Evolutionary conservation across 2,329 filamentous ascomycete species (phyloP).

Genomic region (Hyphodiscus sp.): DNA sequence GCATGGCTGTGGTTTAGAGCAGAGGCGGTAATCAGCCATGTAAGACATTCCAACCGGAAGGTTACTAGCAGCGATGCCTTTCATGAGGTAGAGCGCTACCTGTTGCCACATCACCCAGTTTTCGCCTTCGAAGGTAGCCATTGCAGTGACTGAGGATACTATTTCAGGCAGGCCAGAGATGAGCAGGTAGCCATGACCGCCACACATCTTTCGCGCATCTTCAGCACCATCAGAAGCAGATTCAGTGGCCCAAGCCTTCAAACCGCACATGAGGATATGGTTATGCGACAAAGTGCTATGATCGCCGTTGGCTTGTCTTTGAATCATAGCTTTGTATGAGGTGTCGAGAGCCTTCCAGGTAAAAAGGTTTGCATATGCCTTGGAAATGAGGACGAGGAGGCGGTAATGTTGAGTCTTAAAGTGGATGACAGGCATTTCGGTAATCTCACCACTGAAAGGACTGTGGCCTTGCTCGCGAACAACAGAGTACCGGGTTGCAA

Average conservation of each 20-base stretch:
- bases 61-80: slow-evolving; percentile 4
- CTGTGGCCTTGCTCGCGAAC: slow-evolving; percentile 22
- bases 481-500: slow-evolving; percentile 31
- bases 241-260: slow-evolving; percentile 27
- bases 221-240: slow-evolving; percentile 28
- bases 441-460: not conserved
- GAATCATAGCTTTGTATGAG: not conserved
- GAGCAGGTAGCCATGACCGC: slow-evolving; percentile 34
- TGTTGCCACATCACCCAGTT: slow-evolving; percentile 37
- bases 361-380: slow-evolving; percentile 26
- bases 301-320: slow-evolving; percentile 2
- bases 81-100: slow-evolving; percentile 24
- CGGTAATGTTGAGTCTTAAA: slow-evolving; percentile 27
- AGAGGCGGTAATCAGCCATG: not conserved
- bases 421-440: slow-evolving; percentile 5
- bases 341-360: slow-evolving; percentile 1
- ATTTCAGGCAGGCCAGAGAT: slow-evolving; percentile 30
- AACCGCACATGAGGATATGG: slow-evolving; percentile 24
- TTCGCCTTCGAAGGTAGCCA: slow-evolving; percentile 34
- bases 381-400: slow-evolving; percentile 24
- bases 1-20: not conserved
- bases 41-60: slow-evolving; percentile 10
- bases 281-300: slow-evolving; percentile 15
- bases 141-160: slow-evolving; percentile 23
- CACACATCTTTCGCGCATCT: slow-evolving; percentile 32